These are phyloP conservation scores for Aechmea fasciata DNA, from an alignment of 176 grass and related monocot species.

Conservation along the genomic window DNA sequence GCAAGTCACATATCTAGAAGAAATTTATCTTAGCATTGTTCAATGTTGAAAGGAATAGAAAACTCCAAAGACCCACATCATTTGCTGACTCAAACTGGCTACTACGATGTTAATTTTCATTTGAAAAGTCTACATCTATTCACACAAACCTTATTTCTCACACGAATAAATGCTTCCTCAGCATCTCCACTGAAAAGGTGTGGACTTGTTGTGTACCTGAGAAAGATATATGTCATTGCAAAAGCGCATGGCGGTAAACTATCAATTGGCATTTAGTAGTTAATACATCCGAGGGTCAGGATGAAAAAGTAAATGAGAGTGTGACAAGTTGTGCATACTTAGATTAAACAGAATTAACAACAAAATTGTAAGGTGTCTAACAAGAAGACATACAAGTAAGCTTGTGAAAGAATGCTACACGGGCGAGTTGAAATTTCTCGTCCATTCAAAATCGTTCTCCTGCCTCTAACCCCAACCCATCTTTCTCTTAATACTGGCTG, in stretches of 20 bases:
- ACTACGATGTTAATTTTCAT: neutral
- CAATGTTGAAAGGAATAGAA: neutral
- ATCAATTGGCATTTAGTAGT: neutral
- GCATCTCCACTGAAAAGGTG: slow-evolving; percentile 71
- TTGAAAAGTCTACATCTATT: neutral
- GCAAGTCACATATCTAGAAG: neutral
- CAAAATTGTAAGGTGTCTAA: neutral
- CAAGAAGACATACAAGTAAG: slow-evolving; percentile 70
- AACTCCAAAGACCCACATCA: neutral
- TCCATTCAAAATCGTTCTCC: slow-evolving; percentile 76
- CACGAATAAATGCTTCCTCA: slow-evolving; percentile 66
- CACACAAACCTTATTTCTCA: slow-evolving; percentile 60
- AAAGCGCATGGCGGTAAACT: neutral
- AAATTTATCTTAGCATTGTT: neutral
- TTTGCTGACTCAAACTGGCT: neutral
- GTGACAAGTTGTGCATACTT: neutral
- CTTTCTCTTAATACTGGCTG: slow-evolving; percentile 75
- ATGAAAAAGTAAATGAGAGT: neutral
- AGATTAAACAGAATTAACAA: slow-evolving; percentile 3
- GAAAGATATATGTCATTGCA: neutral
- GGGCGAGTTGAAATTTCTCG: slow-evolving; percentile 54
- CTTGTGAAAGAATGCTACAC: slow-evolving; percentile 61
- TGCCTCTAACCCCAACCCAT: slow-evolving; percentile 69
- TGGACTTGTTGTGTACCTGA: slow-evolving; percentile 93
- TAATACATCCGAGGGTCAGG: neutral